phyloP scores from a whole-genome alignment of 495 filamentous ascomycete genomes.

The Annulohypoxylon maeteangense region DNA sequence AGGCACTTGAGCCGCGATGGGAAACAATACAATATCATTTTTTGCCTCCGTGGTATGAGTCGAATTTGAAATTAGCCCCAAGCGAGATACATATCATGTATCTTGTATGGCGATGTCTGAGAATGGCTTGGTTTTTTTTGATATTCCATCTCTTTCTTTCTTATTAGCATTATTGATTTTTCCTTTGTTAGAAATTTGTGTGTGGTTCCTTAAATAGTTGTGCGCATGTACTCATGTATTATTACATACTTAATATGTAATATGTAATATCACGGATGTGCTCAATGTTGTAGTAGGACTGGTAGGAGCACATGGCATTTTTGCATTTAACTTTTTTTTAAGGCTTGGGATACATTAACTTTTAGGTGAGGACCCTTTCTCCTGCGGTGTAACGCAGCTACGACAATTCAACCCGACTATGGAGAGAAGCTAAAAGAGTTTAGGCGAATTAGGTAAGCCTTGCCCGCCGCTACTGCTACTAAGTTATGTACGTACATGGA shows the following conservation, averaged over 20 bases:
- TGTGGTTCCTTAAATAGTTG: conserved; percentile 2
- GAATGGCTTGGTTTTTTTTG: conserved; percentile 14
- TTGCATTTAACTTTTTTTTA: conserved; percentile 13
- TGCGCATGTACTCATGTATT: neutral
- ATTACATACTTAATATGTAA: neutral
- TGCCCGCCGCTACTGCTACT: neutral
- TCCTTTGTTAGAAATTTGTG: conserved; percentile 20
- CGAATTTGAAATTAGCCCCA: conserved; percentile 27
- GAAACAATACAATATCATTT: conserved; percentile 35
- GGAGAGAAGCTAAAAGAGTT: neutral
- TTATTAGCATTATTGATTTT: neutral
- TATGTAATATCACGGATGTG: neutral
- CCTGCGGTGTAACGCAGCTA: conserved; percentile 38
- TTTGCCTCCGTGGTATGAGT: conserved; percentile 30
- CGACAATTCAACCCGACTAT: conserved; percentile 32
- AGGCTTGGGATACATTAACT: conserved; percentile 18
- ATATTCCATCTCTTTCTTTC: neutral
- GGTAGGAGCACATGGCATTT: conserved; percentile 1
- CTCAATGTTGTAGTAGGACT: neutral
- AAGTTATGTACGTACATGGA: conserved; percentile 11
- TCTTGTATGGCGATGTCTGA: conserved; percentile 26
- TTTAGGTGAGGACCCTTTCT: conserved; percentile 31
- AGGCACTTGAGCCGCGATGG: conserved; percentile 39
- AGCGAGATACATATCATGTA: conserved; percentile 27
- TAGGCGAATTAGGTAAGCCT: conserved; percentile 29